Conservation (phyloP, 257 asterid genomes). For the Avicennia marina region DNA sequence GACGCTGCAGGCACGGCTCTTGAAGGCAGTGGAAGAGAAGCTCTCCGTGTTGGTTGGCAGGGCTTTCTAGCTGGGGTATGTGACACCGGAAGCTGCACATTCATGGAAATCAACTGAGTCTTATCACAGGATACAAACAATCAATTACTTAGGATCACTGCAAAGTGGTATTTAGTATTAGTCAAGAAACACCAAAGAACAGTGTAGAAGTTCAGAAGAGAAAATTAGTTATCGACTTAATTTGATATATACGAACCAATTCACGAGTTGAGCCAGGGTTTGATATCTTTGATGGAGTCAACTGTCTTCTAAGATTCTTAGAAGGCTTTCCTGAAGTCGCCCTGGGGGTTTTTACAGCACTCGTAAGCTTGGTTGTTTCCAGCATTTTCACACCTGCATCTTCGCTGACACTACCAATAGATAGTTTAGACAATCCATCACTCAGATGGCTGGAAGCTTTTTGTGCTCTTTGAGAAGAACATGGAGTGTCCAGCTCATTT, state of each 20-base stretch:
- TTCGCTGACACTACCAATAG: slow-evolving; percentile 42
- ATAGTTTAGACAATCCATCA: slow-evolving; percentile 35
- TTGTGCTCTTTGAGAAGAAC: slow-evolving; percentile 43
- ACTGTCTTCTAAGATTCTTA: slow-evolving; percentile 49
- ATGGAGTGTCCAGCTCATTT: slow-evolving; percentile 51
- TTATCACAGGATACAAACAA: neutral
- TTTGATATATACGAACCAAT: slow-evolving; percentile 46
- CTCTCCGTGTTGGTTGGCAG: slow-evolving; percentile 48
- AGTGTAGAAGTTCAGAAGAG: too few species aligned
- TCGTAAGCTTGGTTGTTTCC: slow-evolving; percentile 31
- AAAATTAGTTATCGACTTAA: too few species aligned
- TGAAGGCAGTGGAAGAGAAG: slow-evolving; percentile 71
- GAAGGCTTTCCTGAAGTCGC: slow-evolving; percentile 33
- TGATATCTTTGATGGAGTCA: slow-evolving; percentile 55
- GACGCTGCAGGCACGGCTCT: slow-evolving; percentile 27
- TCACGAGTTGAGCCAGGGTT: slow-evolving; percentile 93
- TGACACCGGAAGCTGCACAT: slow-evolving; percentile 79
- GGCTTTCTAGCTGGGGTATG: slow-evolving; percentile 67
- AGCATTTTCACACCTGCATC: slow-evolving; percentile 37
- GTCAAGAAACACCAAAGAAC: too few species aligned
- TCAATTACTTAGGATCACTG: neutral
- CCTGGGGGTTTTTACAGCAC: slow-evolving; percentile 40
- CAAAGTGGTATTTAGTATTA: neutral
- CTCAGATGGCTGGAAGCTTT: slow-evolving; percentile 39
- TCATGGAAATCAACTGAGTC: slow-evolving; percentile 2